A percentile compares a stretch with the other conserved stretches of the same genome.
Conservation (phyloP, 169 alveolate species). For the Eimeria necatrix region DNA sequence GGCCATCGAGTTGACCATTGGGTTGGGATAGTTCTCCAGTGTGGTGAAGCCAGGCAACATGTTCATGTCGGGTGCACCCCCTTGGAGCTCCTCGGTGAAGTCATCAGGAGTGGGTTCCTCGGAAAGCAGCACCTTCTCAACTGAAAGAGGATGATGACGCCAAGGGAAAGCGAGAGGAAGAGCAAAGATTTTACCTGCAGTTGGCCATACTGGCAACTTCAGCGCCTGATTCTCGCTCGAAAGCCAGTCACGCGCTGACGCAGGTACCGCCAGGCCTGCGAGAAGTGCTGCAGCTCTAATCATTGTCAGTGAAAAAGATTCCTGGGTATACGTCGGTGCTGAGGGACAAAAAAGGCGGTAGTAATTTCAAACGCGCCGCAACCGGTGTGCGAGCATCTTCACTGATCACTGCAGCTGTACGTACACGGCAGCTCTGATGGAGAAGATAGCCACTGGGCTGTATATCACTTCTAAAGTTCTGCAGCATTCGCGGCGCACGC, state of each 20-base stretch:
- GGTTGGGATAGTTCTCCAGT: conserved; percentile 81
- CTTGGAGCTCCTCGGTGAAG: conserved; percentile 56
- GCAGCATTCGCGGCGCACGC: no score
- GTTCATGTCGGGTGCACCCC: conserved; percentile 38
- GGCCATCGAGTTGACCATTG: conserved; percentile 77
- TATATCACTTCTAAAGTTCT: no score
- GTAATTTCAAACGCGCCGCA: not conserved
- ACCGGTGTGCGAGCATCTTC: not conserved
- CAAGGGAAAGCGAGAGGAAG: not conserved
- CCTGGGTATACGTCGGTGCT: conserved; percentile 3
- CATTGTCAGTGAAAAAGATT: conserved; percentile 41
- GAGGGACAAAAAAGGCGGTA: conserved; percentile 64
- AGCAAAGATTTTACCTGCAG: conserved; percentile 35
- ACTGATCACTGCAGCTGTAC: conserved; percentile 21
- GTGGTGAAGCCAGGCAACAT: conserved; percentile 60
- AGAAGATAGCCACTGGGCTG: no score
- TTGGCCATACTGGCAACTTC: conserved; percentile 63
- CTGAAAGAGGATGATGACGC: not conserved
- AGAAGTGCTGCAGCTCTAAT: conserved; percentile 46
- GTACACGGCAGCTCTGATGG: not conserved
- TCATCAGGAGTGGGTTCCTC: conserved; percentile 80
- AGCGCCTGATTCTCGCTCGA: conserved; percentile 73
- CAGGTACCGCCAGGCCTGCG: conserved; percentile 75
- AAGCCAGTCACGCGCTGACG: conserved; percentile 67
- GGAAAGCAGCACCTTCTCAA: conserved; percentile 63